Percentiles rank a stretch among this genome's conserved stretches.
These are phyloP conservation scores for Exophiala lecanii-corni DNA, from an alignment of 2,329 filamentous ascomycete genomes.

Conservation along the genomic window DNA sequence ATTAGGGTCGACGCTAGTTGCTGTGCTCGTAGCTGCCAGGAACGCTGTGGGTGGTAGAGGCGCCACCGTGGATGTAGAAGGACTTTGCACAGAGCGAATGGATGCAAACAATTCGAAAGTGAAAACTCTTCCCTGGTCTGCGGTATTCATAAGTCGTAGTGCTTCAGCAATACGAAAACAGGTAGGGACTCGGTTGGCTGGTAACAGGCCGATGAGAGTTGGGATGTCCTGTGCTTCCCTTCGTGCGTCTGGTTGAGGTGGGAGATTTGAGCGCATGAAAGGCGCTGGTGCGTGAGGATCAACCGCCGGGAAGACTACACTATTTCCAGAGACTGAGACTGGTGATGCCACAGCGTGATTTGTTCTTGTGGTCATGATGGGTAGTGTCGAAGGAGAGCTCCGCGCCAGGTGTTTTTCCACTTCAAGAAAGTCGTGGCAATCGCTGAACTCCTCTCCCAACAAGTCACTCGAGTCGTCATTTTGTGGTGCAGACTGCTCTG, in stretches of 20 bases:
- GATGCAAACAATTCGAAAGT: neutral
- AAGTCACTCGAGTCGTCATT: too few species aligned
- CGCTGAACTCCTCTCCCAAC: neutral
- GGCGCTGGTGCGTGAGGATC: neutral
- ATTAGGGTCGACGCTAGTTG: too few species aligned
- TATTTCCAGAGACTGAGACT: neutral
- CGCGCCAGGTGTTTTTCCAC: neutral
- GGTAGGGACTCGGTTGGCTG: neutral
- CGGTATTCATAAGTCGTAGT: neutral
- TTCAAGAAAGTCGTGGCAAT: neutral
- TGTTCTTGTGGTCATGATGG: neutral
- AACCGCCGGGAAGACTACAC: neutral
- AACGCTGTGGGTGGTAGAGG: neutral
- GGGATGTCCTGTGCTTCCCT: neutral
- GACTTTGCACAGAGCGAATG: too few species aligned
- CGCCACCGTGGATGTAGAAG: too few species aligned
- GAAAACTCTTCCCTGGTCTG: neutral
- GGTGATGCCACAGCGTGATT: neutral
- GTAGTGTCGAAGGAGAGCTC: neutral
- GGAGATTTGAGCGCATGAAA: neutral
- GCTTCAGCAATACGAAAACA: slow-evolving; percentile 1
- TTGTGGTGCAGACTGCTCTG: too few species aligned
- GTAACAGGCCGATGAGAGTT: neutral
- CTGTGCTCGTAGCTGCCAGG: neutral
- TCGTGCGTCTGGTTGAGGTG: neutral